These are phyloP conservation scores for Chlorella sp. DNA, from an alignment of 139 green algal genomes.

Conservation along the genomic window DNA sequence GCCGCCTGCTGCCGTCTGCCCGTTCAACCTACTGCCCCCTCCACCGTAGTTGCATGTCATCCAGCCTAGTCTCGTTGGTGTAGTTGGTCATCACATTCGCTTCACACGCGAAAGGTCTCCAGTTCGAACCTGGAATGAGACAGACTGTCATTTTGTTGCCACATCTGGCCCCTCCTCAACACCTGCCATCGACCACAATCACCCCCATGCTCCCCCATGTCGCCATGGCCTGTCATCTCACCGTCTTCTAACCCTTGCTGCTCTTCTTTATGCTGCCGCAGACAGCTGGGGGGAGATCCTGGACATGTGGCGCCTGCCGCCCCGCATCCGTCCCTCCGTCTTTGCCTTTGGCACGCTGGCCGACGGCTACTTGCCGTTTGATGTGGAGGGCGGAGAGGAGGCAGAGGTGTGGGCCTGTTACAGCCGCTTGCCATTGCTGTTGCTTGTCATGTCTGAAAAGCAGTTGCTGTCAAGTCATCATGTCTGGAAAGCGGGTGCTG, in stretches of 20 bases:
- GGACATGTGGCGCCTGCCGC: conserved; percentile 44
- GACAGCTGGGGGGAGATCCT: conserved; percentile 39
- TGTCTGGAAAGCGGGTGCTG: too few species aligned
- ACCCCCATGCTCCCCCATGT: not conserved
- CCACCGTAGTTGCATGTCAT: not conserved
- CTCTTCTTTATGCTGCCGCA: not conserved
- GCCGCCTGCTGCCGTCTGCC: too few species aligned
- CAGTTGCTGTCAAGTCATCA: too few species aligned
- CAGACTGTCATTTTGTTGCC: not conserved
- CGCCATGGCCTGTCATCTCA: not conserved
- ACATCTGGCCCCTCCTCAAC: too few species aligned
- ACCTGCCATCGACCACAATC: too few species aligned
- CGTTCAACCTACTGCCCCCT: too few species aligned
- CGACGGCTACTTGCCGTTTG: conserved; percentile 73
- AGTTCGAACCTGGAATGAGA: not conserved
- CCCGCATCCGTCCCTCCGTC: conserved; percentile 55
- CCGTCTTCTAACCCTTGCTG: not conserved
- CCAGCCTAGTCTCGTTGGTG: not conserved
- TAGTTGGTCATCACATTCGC: conserved; percentile 1
- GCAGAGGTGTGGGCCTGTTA: too few species aligned
- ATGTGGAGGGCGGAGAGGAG: not conserved
- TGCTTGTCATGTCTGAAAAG: too few species aligned
- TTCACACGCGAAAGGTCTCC: not conserved
- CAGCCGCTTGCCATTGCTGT: too few species aligned
- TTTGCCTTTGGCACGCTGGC: conserved; percentile 73